phyloP scores from a whole-genome alignment of 2,329 filamentous ascomycete genomes.

The Cytospora chrysosperma region DNA sequence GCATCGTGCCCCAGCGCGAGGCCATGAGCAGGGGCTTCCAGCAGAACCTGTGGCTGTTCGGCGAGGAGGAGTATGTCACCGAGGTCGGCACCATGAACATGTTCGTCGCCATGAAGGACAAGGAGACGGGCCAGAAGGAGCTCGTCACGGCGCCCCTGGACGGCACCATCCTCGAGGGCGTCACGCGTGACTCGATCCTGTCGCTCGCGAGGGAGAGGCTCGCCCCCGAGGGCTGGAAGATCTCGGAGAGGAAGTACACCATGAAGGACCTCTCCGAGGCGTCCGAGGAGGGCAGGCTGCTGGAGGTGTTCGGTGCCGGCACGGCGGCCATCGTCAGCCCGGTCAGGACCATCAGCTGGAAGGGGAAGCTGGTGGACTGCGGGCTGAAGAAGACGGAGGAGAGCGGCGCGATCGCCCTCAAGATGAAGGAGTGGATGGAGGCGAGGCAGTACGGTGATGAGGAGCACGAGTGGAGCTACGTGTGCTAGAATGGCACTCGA shows the following conservation, averaged over 20 bases:
- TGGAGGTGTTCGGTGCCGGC: slow-evolving; percentile 92
- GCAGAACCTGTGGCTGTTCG: slow-evolving; percentile 98
- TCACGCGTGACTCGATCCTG: slow-evolving; percentile 91
- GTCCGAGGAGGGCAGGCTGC: slow-evolving; percentile 75
- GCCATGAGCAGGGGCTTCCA: slow-evolving; percentile 91
- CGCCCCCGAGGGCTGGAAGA: slow-evolving; percentile 79
- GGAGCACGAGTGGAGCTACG: slow-evolving; percentile 84
- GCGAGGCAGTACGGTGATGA: slow-evolving; percentile 93
- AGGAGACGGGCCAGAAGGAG: slow-evolving; percentile 86
- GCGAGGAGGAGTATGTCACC: slow-evolving; percentile 91
- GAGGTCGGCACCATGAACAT: slow-evolving; percentile 99
- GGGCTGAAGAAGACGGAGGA: slow-evolving; percentile 79
- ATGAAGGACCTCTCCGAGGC: slow-evolving; percentile 85
- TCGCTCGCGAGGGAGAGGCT: slow-evolving; percentile 80
- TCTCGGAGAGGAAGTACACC: slow-evolving; percentile 86
- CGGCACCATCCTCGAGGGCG: slow-evolving; percentile 93
- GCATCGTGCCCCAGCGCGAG: slow-evolving; percentile 93
- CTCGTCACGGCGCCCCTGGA: slow-evolving; percentile 93
- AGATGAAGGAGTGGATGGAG: slow-evolving; percentile 97
- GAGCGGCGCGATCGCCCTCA: slow-evolving; percentile 78
- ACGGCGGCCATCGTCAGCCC: slow-evolving; percentile 94
- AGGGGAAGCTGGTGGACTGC: slow-evolving; percentile 76
- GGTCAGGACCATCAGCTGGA: slow-evolving; percentile 86
- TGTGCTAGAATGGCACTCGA: slow-evolving; percentile 34
- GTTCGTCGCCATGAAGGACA: slow-evolving; percentile 82